phyloP scores from a whole-genome alignment of 2,329 filamentous ascomycete species.

The Periconia macrospinosa region DNA sequence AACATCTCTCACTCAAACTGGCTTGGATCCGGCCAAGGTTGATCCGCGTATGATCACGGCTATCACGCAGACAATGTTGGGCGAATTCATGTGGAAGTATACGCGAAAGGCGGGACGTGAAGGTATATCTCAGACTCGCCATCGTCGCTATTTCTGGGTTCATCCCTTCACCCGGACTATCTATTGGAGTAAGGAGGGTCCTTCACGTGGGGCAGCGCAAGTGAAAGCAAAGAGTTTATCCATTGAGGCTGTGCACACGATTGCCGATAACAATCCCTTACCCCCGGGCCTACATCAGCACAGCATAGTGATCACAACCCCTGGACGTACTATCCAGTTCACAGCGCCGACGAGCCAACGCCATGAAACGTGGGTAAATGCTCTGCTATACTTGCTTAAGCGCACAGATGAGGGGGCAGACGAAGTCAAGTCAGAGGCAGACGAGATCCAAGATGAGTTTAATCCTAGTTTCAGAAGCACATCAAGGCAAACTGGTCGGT shows the following conservation, averaged over 20 bases:
- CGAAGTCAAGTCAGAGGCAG: constrained; percentile 58
- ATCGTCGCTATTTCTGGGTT: constrained; percentile 98
- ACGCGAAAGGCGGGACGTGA: constrained; percentile 90
- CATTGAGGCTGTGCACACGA: constrained; percentile 89
- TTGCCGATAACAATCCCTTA: constrained; percentile 92
- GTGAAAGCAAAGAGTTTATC: constrained; percentile 84
- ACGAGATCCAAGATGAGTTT: constrained; percentile 71
- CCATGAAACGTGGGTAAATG: constrained; percentile 99
- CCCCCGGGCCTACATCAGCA: constrained; percentile 93
- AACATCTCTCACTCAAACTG: constrained; percentile 53
- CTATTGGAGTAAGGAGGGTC: constrained; percentile 94
- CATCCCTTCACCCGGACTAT: constrained; percentile 95
- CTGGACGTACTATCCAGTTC: constrained; percentile 87
- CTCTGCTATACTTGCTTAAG: constrained; percentile 86
- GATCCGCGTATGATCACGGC: constrained; percentile 99
- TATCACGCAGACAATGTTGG: constrained; percentile 99
- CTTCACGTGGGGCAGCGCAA: constrained; percentile 74
- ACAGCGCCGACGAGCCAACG: constrained; percentile 91
- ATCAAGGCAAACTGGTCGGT: constrained; percentile 55
- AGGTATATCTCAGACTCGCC: constrained; percentile 84
- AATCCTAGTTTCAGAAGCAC: constrained; percentile 64
- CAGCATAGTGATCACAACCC: constrained; percentile 87
- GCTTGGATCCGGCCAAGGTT: constrained; percentile 58
- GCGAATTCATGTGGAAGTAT: constrained; percentile 98
- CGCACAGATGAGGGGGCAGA: constrained; percentile 61